Evolutionary conservation across 176 grass and related monocot species (phyloP).

Genomic region (Musa acuminata): DNA sequence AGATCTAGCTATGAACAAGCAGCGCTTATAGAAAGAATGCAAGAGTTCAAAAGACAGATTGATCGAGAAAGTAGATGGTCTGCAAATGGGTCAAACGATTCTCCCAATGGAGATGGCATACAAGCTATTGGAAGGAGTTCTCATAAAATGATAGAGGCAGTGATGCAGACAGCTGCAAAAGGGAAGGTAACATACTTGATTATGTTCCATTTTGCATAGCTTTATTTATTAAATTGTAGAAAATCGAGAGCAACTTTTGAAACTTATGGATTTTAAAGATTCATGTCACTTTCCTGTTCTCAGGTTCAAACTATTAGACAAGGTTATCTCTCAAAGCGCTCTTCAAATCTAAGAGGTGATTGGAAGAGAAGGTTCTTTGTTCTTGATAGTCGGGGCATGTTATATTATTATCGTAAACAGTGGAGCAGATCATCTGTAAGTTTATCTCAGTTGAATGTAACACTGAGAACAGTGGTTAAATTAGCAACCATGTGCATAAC

Average conservation of each 20-base stretch:
- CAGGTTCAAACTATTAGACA: slow-evolving; percentile 97
- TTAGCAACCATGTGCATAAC: slow-evolving; percentile 10
- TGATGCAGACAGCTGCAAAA: no score
- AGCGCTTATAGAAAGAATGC: no score
- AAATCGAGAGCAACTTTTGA: background rate
- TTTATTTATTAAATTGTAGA: background rate
- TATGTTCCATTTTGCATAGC: background rate
- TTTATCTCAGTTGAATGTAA: background rate
- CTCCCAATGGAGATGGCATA: no score
- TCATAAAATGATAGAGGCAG: no score
- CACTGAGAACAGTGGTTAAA: background rate
- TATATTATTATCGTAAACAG: slow-evolving; percentile 95
- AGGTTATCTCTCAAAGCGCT: slow-evolving; percentile 93
- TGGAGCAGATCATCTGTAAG: slow-evolving; percentile 76
- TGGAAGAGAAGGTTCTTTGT: slow-evolving; percentile 99
- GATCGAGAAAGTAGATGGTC: no score
- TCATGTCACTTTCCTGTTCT: slow-evolving; percentile 23
- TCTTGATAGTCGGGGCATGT: slow-evolving; percentile 88
- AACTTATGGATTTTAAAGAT: background rate
- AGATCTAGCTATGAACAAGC: no score
- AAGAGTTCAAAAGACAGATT: no score
- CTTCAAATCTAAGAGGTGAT: slow-evolving; percentile 90
- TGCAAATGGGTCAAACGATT: no score
- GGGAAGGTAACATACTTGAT: no score
- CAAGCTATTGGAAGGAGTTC: no score